A percentile compares a stretch with the other conserved stretches of the same genome.
Conservation (phyloP, 305 asterid species). For the Striga hermonthica region DNA sequence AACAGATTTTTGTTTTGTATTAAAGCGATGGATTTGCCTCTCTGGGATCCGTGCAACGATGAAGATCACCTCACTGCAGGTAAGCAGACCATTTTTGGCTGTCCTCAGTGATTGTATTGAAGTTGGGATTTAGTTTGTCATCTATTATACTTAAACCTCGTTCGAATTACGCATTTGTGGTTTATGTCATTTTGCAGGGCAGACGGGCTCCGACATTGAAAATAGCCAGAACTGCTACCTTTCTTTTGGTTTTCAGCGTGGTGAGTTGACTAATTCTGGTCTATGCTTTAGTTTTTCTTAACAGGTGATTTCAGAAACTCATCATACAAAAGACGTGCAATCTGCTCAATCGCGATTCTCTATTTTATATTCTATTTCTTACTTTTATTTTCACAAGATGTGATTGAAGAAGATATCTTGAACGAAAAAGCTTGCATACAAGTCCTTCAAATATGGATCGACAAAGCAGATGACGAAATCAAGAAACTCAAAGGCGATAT, state of each 20-base stretch:
- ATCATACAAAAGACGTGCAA: no score
- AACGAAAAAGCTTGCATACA: constrained; percentile 52
- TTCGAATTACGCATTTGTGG: not conserved
- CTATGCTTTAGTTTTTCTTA: no score
- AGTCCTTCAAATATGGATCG: constrained; percentile 49
- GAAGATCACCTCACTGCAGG: constrained; percentile 31
- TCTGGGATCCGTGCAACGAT: constrained; percentile 44
- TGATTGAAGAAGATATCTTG: constrained; percentile 56
- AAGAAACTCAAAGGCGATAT: constrained; percentile 51
- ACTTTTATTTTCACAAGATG: constrained; percentile 42
- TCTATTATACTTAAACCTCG: not conserved
- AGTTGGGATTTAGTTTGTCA: not conserved
- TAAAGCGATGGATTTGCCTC: constrained; percentile 49
- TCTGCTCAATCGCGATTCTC: not conserved
- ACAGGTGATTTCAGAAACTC: no score
- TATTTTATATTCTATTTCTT: constrained; percentile 22
- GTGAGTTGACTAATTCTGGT: constrained; percentile 31
- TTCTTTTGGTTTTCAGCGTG: constrained; percentile 32
- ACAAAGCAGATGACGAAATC: constrained; percentile 56
- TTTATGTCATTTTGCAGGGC: constrained; percentile 23
- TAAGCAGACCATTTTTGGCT: constrained; percentile 24
- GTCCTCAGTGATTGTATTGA: constrained; percentile 5
- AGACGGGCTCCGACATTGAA: constrained; percentile 8
- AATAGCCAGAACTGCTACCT: constrained; percentile 33
- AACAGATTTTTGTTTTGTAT: not conserved